phyloP scores from a whole-genome alignment of 2,329 filamentous ascomycete species.

The Calonectria fujianensis region DNA sequence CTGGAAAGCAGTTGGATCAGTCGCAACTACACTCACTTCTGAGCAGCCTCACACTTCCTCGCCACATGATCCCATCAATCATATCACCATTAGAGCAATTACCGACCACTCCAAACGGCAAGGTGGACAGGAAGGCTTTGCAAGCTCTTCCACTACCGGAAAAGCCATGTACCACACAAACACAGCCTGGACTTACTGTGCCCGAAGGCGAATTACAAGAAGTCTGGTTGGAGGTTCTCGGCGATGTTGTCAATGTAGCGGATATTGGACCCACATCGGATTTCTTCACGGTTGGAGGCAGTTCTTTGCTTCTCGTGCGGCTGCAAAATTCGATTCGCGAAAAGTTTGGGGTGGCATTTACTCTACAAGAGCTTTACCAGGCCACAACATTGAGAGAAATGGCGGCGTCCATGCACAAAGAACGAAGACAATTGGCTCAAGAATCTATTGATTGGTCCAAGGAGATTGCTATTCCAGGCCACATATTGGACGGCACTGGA shows the following conservation, averaged over 20 bases:
- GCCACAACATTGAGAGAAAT: conserved; percentile 62
- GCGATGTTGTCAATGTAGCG: background rate
- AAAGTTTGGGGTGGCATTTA: conserved; percentile 46
- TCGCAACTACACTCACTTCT: background rate
- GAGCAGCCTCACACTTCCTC: background rate
- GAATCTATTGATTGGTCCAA: conserved; percentile 28
- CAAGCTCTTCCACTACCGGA: background rate
- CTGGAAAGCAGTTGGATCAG: background rate
- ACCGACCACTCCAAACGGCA: background rate
- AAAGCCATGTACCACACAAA: too few species aligned
- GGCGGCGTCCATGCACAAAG: conserved; percentile 51
- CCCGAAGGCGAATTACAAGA: background rate
- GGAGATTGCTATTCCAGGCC: conserved; percentile 11
- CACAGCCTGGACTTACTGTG: background rate
- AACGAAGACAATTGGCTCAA: background rate
- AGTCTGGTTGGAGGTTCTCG: background rate
- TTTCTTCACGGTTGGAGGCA: conserved; percentile 67
- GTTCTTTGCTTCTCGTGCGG: conserved; percentile 62
- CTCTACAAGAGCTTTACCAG: conserved; percentile 62
- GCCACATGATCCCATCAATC: background rate
- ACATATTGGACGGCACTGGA: background rate
- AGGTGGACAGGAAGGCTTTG: background rate
- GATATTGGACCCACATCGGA: conserved; percentile 52
- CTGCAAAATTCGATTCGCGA: conserved; percentile 58
- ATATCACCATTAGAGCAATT: background rate